Evolutionary conservation across 441 rosid species (phyloP).

Genomic region (Arabidopsis hybrid): DNA sequence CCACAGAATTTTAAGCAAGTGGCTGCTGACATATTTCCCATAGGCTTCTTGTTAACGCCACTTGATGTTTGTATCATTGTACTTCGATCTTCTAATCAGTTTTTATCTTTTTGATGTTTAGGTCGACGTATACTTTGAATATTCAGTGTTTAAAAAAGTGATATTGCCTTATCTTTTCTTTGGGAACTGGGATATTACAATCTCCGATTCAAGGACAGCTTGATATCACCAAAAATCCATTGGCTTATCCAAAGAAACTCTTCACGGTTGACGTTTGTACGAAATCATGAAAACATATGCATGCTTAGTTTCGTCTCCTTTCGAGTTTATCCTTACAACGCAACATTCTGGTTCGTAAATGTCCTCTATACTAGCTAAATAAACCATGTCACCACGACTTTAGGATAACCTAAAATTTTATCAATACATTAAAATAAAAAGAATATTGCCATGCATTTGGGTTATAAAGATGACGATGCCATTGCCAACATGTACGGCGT

Average conservation of each 20-base stretch:
- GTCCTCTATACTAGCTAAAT: neutral
- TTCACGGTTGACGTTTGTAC: neutral
- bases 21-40: neutral
- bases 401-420: neutral
- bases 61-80: neutral
- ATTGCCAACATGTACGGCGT: conserved; percentile 11
- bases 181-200: too few relatives aligned
- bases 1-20: neutral
- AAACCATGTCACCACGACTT: conserved; percentile 2
- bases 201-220: too few relatives aligned
- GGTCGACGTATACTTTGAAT: neutral
- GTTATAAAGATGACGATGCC: conserved; percentile 40
- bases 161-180: too few relatives aligned
- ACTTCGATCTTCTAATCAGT: neutral
- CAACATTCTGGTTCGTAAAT: conserved; percentile 6
- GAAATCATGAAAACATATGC: neutral
- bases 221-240: neutral
- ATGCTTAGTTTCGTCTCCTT: neutral
- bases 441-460: conserved; percentile 31
- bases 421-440: neutral
- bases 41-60: neutral
- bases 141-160: neutral
- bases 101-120: neutral
- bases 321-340: neutral
- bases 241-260: neutral